Evolutionary conservation across 768 basidiomycete genomes (phyloP), one percentile per base, ranked within the genome.

Genomic region (Lactarius akahatsu): DNA sequence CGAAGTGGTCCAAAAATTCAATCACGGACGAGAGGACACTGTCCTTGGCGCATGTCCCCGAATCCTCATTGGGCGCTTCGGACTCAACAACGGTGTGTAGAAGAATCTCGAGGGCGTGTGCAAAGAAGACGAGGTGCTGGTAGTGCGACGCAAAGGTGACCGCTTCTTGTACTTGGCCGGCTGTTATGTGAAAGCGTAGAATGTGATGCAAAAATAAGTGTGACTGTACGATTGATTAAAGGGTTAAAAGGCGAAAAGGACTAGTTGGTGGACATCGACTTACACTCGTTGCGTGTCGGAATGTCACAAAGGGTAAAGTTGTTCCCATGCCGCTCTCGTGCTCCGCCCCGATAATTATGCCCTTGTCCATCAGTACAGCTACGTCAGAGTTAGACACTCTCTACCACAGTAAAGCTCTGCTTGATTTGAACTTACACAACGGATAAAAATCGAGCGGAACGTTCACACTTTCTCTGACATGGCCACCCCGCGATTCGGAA

Each of bases 321-420:
- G 82, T 78, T 61, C 92, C 83, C 18, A 88, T 82, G 3, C 86
- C 88, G 3, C 86, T 85, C 75, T 99, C 96, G 64, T 95, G 86
- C 70, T 98, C 96, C 32, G 91, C 92, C 9, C 96, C 96, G 71
- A 98, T 95, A 69, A 99, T 94, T 70, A 99, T 97, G 1, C 96
- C 96, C 74, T 98, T 99, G 76, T 98, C 96, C 95, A 98, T 98
- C 30, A 99, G 83, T 8, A 95, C 94, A 64, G 96, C 96, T 98
- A 71, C 38, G 60, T 15, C 41, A 16, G 30, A 5, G 23, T 40
- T 23, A 50, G 15, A 62, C 38, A 26, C 43, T 68, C 43, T 68
- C 65, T 68, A 66, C 64, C 20, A n/a, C 23, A 5, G 23, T 6
- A 66, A 30, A 52, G 47, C 15, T 13, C 58, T 11, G 9, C 34